These are phyloP conservation scores for Triticum turgidum DNA, from an alignment of 176 grass and related monocot species.

Conservation along the genomic window DNA sequence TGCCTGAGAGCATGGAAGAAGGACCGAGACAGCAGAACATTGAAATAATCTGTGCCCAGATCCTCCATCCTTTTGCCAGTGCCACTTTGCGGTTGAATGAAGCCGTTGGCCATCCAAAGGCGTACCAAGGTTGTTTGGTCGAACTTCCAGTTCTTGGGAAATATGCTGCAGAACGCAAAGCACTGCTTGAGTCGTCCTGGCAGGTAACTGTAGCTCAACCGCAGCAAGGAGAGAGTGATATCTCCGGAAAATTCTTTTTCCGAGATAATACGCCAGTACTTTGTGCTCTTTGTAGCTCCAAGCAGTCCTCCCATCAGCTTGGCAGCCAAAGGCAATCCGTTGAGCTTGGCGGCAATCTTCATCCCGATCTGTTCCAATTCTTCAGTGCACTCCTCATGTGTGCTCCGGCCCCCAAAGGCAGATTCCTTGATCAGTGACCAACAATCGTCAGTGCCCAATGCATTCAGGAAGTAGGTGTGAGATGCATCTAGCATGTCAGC, in stretches of 20 bases:
- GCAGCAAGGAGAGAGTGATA: not conserved
- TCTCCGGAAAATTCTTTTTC: not conserved
- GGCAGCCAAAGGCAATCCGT: not conserved
- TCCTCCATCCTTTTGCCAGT: not conserved
- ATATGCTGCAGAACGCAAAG: constrained; percentile 1
- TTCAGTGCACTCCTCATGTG: not conserved
- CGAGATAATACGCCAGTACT: not conserved
- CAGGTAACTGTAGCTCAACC: not conserved
- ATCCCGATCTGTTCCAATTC: not conserved
- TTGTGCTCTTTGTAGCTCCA: not conserved
- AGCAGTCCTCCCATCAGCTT: not conserved
- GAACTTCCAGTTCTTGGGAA: constrained; percentile 16
- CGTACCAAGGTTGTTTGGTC: not conserved
- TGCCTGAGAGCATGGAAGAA: not conserved
- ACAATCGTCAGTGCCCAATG: not conserved
- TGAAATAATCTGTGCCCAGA: not conserved
- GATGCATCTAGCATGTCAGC: not conserved
- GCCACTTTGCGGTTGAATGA: not conserved
- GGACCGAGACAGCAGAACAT: not conserved
- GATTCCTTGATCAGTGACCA: not conserved
- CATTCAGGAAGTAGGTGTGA: not conserved
- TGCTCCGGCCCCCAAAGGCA: not conserved
- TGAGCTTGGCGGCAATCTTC: not conserved
- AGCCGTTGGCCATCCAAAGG: constrained; percentile 8
- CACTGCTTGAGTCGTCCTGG: not conserved